Evolutionary conservation across 2,329 filamentous ascomycete species (phyloP).

Genomic region (Sporothrix protearum): DNA sequence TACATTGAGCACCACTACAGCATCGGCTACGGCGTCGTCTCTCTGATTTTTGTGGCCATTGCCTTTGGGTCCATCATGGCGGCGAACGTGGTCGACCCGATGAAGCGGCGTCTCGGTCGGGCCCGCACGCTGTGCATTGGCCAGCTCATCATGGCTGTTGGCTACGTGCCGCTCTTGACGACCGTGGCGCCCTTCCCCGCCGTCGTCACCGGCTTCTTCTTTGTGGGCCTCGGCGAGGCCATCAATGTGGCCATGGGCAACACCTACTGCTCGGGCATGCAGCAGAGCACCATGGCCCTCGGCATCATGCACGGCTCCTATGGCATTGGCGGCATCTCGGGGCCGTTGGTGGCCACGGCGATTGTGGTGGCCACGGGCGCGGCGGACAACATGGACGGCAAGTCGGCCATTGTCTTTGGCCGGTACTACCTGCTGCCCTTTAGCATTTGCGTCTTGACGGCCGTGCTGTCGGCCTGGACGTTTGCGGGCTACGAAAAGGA

Average conservation of each 20-base stretch:
- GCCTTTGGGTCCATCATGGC: slow-evolving; percentile 72
- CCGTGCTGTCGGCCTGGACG: slow-evolving; percentile 59
- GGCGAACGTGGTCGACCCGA: slow-evolving; percentile 63
- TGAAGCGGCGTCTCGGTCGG: slow-evolving; percentile 62
- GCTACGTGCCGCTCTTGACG: slow-evolving; percentile 62
- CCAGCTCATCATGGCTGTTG: slow-evolving; percentile 54
- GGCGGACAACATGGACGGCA: slow-evolving; percentile 13
- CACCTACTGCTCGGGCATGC: slow-evolving; percentile 41
- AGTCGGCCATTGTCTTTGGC: slow-evolving; percentile 31
- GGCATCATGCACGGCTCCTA: slow-evolving; percentile 66
- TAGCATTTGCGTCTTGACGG: slow-evolving; percentile 53
- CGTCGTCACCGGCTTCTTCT: slow-evolving; percentile 65
- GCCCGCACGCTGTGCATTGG: slow-evolving; percentile 60
- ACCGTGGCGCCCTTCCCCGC: slow-evolving; percentile 65
- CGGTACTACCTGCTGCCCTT: slow-evolving; percentile 69
- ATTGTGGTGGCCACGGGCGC: slow-evolving; percentile 59
- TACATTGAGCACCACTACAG: slow-evolving; percentile 72
- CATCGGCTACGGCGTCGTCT: slow-evolving; percentile 75
- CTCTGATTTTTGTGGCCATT: slow-evolving; percentile 76
- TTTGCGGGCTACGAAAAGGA: slow-evolving; percentile 70
- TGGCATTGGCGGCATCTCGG: slow-evolving; percentile 62
- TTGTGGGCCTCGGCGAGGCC: slow-evolving; percentile 59
- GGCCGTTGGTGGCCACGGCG: slow-evolving; percentile 70
- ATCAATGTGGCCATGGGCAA: slow-evolving; percentile 57
- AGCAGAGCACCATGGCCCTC: slow-evolving; percentile 52